A percentile compares a stretch with the other conserved stretches of the same genome.
These are phyloP conservation scores for Hypsizygus ulmarius DNA, from an alignment of 1,284 basidiomycete genomes.

Conservation along the genomic window DNA sequence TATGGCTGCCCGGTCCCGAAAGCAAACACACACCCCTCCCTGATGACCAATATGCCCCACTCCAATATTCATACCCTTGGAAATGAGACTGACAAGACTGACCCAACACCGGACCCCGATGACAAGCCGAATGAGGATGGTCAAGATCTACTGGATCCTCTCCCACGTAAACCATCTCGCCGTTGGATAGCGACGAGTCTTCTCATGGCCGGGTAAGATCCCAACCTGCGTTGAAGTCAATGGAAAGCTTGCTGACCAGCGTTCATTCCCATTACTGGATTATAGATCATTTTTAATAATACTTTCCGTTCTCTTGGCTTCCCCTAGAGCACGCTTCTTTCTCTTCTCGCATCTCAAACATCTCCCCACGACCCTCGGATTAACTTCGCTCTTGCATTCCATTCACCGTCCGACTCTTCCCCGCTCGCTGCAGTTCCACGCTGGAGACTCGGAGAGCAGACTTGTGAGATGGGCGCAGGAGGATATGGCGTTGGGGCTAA, in stretches of 20 bases:
- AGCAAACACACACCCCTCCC: not conserved
- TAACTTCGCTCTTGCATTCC: constrained; percentile 12
- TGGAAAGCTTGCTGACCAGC: not conserved
- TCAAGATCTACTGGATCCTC: constrained; percentile 7
- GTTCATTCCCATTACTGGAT: too few relatives aligned
- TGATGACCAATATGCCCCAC: too few relatives aligned
- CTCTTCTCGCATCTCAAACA: constrained; percentile 3
- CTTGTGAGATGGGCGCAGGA: constrained; percentile 34
- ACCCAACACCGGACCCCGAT: constrained; percentile 3
- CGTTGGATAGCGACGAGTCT: constrained; percentile 24
- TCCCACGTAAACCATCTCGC: constrained; percentile 15
- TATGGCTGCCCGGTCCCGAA: constrained; percentile 24
- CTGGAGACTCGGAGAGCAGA: constrained; percentile 23
- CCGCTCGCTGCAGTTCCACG: constrained; percentile 22
- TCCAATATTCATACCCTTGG: not conserved
- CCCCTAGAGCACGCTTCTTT: constrained; percentile 8
- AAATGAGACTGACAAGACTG: not conserved
- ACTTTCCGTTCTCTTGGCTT: constrained; percentile 21
- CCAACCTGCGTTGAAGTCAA: not conserved
- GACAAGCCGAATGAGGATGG: constrained; percentile 10
- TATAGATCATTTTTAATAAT: constrained; percentile 15
- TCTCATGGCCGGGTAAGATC: constrained; percentile 23
- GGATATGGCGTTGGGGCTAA: constrained; percentile 26
- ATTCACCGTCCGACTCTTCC: constrained; percentile 8
- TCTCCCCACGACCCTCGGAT: not conserved